Evolutionary conservation across 1,139 yeast species (phyloP).

Genomic region (Diutina ranongensis): DNA sequence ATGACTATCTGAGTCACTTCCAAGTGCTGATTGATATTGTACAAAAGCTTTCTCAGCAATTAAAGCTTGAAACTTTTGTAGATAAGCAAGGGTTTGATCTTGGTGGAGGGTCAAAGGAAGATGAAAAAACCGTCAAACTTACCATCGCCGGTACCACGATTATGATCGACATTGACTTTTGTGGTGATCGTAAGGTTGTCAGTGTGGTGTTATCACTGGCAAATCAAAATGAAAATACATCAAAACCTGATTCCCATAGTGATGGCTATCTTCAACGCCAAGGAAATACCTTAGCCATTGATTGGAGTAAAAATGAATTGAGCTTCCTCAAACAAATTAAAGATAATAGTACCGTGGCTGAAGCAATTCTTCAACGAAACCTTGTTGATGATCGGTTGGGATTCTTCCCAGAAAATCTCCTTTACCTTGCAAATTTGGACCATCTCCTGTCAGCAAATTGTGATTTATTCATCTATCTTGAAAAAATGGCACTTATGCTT

Average conservation of each 20-base stretch:
- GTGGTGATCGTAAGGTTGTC: conserved; percentile 16
- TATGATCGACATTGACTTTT: conserved; percentile 31
- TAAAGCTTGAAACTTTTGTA: conserved; percentile 32
- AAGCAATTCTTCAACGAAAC: conserved; percentile 19
- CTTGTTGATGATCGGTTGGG: conserved; percentile 16
- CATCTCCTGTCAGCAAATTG: conserved; percentile 20
- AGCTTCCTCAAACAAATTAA: conserved; percentile 7
- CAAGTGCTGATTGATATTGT: conserved; percentile 27
- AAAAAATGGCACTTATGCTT: conserved; percentile 21
- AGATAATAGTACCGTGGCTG: conserved; percentile 13
- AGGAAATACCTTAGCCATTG: conserved; percentile 8
- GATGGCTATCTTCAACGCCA: background rate
- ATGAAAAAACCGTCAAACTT: conserved; percentile 18
- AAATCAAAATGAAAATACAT: conserved; percentile 11
- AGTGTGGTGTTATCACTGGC: conserved; percentile 29
- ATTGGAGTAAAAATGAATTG: conserved; percentile 2
- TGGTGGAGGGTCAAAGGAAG: conserved; percentile 14
- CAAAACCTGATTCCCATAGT: background rate
- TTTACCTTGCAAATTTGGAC: conserved; percentile 27
- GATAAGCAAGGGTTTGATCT: conserved; percentile 14
- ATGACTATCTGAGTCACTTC: conserved; percentile 22
- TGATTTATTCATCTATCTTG: conserved; percentile 24
- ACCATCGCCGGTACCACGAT: conserved; percentile 35
- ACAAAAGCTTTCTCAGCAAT: conserved; percentile 30
- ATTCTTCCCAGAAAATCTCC: conserved; percentile 25